Percentiles rank a stretch among this genome's conserved stretches.
Conservation (phyloP, 225 moss, liverwort and hornwort genomes). For the Sphagnum tenellum region DNA sequence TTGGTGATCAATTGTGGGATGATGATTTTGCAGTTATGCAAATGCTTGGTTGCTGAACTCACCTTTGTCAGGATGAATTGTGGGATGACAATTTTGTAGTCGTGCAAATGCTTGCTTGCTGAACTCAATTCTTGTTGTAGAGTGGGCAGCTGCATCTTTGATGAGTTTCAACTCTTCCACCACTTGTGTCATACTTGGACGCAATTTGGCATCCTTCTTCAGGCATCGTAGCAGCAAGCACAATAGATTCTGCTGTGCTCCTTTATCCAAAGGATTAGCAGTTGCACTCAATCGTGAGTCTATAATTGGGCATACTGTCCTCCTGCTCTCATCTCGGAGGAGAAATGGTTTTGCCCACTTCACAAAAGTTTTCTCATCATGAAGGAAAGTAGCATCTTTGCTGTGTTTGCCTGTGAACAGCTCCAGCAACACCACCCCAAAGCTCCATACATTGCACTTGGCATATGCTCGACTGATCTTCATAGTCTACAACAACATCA, state of each 20-base stretch:
- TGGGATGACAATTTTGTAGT: too few relatives aligned
- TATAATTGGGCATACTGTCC: slow-evolving; percentile 7
- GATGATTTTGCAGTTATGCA: too few relatives aligned
- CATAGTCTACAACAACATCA: slow-evolving; percentile 12
- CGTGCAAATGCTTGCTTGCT: too few relatives aligned
- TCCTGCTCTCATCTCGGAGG: slow-evolving; percentile 7
- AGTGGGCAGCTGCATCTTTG: neutral
- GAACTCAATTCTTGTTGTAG: too few relatives aligned
- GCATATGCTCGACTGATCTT: slow-evolving; percentile 18
- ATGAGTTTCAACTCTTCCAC: slow-evolving; percentile 14
- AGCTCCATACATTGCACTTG: slow-evolving; percentile 26
- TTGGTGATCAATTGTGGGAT: too few relatives aligned
- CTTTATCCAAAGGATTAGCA: slow-evolving; percentile 8
- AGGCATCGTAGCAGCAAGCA: slow-evolving; percentile 19
- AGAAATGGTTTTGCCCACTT: slow-evolving; percentile 29
- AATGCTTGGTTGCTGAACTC: too few relatives aligned
- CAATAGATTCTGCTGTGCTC: slow-evolving; percentile 12
- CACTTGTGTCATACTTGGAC: slow-evolving; percentile 22
- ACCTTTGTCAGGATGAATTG: too few relatives aligned
- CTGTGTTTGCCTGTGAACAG: slow-evolving; percentile 29
- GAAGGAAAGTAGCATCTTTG: slow-evolving; percentile 14
- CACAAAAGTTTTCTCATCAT: slow-evolving; percentile 19
- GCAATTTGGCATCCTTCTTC: slow-evolving; percentile 13
- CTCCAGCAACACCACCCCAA: slow-evolving; percentile 28
- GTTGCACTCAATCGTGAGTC: slow-evolving; percentile 18